A percentile compares a stretch with the other conserved stretches of the same genome.
phyloP scores from a whole-genome alignment of 257 asterid species.

The Leonotis leonurus region DNA sequence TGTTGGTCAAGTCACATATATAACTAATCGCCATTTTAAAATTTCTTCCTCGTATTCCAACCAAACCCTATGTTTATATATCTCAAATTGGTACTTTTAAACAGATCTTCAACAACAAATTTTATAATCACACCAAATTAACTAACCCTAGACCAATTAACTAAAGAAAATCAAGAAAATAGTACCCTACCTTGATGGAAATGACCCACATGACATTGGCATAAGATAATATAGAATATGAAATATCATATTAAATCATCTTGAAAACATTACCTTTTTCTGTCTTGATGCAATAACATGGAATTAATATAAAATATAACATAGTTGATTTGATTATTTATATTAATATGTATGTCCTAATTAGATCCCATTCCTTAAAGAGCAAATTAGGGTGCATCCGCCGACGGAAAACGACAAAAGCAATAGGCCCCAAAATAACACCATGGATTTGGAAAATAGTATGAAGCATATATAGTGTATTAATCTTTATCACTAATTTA shows the following conservation, averaged over 20 bases:
- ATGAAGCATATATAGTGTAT: no score
- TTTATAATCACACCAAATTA: no score
- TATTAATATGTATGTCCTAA: not conserved
- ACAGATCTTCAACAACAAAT: not conserved
- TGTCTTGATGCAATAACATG: not conserved
- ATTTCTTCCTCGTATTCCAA: not conserved
- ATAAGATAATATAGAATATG: not conserved
- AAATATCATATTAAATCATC: not conserved
- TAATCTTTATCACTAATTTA: not conserved
- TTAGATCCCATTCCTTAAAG: slow-evolving; percentile 2
- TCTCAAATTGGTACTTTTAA: no score
- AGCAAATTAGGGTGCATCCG: not conserved
- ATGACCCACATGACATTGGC: not conserved
- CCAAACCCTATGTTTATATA: no score
- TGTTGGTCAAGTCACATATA: no score
- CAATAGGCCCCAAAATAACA: not conserved
- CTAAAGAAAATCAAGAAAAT: not conserved
- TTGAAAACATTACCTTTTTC: not conserved
- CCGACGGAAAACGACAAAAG: slow-evolving; percentile 17
- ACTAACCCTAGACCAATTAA: not conserved
- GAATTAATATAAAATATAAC: not conserved
- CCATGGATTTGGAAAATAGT: not conserved
- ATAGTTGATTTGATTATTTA: not conserved
- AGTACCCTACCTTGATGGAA: not conserved
- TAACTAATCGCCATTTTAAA: no score